Evolutionary conservation across 495 filamentous ascomycete species (phyloP).

Genomic region (Lophiostoma macrostomum): DNA sequence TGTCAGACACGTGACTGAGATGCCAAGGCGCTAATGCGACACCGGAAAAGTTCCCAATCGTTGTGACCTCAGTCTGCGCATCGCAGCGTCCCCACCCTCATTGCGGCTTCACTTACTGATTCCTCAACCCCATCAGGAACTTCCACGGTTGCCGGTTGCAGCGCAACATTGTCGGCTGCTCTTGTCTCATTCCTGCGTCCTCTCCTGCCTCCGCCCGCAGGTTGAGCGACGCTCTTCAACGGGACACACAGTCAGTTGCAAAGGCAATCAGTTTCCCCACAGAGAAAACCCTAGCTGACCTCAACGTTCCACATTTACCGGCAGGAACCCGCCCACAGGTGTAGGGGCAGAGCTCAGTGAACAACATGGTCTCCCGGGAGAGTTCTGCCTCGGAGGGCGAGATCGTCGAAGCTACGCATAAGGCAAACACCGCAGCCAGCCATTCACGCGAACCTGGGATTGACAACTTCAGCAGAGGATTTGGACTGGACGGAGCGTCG

Average conservation of each 20-base stretch:
- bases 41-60: no score
- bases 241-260: constrained; percentile 26
- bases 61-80: no score
- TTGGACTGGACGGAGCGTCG: neutral
- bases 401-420: constrained; percentile 9
- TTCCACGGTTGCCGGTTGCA: no score
- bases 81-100: no score
- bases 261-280: constrained; percentile 1
- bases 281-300: constrained; percentile 8
- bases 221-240: neutral
- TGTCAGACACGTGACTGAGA: no score
- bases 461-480: constrained; percentile 16
- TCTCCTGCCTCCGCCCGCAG: constrained; percentile 2
- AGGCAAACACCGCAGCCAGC: constrained; percentile 13
- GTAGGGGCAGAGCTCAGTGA: no score
- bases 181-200: constrained; percentile 10
- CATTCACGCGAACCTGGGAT: neutral
- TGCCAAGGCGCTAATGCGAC: no score
- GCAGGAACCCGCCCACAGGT: neutral
- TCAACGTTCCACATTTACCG: neutral
- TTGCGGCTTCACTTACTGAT: neutral
- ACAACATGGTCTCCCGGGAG: constrained; percentile 4
- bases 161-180: neutral
- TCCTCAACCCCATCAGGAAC: no score
- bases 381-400: constrained; percentile 23